Conservation (phyloP, 768 basidiomycete genomes). For the Russula sp. region DNA sequence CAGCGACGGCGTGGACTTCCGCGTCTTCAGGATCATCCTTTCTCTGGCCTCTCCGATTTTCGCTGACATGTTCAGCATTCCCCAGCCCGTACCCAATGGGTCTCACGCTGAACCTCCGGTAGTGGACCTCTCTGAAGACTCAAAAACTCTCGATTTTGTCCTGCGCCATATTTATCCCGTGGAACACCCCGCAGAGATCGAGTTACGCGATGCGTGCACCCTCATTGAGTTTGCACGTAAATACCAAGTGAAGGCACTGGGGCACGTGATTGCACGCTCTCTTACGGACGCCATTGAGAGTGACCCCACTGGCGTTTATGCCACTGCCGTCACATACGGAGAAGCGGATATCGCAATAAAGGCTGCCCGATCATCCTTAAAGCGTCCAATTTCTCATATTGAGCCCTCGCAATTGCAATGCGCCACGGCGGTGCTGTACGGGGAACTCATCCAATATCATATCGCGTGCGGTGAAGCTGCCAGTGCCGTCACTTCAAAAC, state of each 20-base stretch:
- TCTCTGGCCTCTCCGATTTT: conserved; percentile 12
- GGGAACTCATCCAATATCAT: neutral
- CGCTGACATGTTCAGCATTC: conserved; percentile 17
- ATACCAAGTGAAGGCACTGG: conserved; percentile 13
- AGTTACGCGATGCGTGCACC: neutral
- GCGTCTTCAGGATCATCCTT: conserved; percentile 12
- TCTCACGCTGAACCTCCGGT: neutral
- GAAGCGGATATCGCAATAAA: neutral
- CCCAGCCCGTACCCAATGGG: neutral
- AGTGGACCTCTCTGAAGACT: conserved; percentile 2
- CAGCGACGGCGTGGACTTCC: conserved; percentile 14
- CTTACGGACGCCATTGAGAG: neutral
- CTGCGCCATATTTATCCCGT: conserved; percentile 18
- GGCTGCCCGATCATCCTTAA: conserved; percentile 3
- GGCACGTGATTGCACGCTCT: neutral
- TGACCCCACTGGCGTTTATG: conserved; percentile 19
- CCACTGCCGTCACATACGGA: conserved; percentile 1
- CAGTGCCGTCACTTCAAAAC: neutral
- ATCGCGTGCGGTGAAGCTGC: conserved; percentile 1
- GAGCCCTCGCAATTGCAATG: neutral
- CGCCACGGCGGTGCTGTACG: neutral
- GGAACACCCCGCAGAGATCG: neutral
- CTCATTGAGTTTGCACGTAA: conserved; percentile 16
- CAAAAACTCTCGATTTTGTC: conserved; percentile 6
- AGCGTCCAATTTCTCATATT: neutral